phyloP scores from a whole-genome alignment of 179 eudicot species.

The Heliamphora pulchella region DNA sequence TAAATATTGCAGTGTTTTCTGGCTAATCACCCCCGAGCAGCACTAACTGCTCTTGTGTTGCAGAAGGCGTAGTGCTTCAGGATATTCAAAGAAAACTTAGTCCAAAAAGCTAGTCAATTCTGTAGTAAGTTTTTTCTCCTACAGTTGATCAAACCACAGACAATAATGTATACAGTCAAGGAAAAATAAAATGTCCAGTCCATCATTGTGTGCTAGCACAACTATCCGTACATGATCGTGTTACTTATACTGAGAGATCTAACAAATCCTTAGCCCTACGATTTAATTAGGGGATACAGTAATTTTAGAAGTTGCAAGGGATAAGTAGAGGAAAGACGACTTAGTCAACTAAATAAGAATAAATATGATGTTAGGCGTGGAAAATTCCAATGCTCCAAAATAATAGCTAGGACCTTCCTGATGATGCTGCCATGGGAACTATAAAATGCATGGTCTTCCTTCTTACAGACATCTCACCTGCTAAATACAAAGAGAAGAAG shows the following conservation, averaged over 20 bases:
- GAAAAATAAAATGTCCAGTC: too few relatives aligned
- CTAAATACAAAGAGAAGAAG: background rate
- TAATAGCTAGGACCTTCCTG: background rate
- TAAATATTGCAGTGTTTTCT: too few relatives aligned
- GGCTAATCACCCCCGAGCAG: too few relatives aligned
- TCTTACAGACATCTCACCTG: background rate
- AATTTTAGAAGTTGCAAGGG: background rate
- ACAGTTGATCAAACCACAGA: background rate
- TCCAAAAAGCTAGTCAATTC: too few relatives aligned
- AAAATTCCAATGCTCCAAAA: background rate
- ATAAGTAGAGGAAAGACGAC: background rate
- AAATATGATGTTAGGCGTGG: background rate
- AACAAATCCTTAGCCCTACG: background rate
- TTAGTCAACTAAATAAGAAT: background rate
- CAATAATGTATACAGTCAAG: too few relatives aligned
- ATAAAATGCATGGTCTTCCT: background rate
- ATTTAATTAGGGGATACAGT: background rate
- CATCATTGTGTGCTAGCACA: background rate
- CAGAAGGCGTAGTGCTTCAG: too few relatives aligned
- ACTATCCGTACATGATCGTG: background rate
- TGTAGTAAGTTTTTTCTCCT: too few relatives aligned
- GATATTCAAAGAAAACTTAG: too few relatives aligned
- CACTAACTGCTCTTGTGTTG: too few relatives aligned
- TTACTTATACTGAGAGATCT: background rate
- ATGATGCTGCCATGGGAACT: too few relatives aligned